These are phyloP conservation scores for Exobasidium rhododendri DNA, from an alignment of 1,284 basidiomycete species.

Conservation along the genomic window DNA sequence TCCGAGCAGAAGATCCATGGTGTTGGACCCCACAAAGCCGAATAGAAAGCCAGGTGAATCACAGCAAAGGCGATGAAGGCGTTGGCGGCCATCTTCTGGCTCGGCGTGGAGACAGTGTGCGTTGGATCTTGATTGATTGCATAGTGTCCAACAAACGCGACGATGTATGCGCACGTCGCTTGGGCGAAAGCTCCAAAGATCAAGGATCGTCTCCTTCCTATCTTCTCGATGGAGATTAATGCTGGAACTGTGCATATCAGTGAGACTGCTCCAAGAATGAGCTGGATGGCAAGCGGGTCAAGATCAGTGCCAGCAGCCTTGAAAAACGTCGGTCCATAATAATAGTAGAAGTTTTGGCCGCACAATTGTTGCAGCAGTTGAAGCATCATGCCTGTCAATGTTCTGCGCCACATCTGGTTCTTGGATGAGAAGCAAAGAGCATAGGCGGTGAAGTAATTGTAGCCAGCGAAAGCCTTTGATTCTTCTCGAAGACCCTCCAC, in stretches of 20 bases:
- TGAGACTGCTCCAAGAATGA: conserved; percentile 55
- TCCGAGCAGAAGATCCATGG: conserved; percentile 68
- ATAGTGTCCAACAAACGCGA: conserved; percentile 56
- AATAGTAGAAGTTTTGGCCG: conserved; percentile 79
- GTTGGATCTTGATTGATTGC: conserved; percentile 61
- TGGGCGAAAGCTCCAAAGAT: conserved; percentile 56
- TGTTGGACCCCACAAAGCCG: conserved; percentile 69
- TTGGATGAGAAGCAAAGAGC: conserved; percentile 67
- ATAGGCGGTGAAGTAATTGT: conserved; percentile 64
- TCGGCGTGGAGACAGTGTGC: conserved; percentile 16
- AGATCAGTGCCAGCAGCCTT: conserved; percentile 68
- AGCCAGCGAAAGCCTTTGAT: conserved; percentile 62
- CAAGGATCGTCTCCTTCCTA: conserved; percentile 58
- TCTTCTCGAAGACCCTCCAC: conserved; percentile 63
- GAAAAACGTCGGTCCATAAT: conserved; percentile 71
- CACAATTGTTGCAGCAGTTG: conserved; percentile 70
- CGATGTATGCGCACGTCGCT: conserved; percentile 58
- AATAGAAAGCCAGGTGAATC: conserved; percentile 70
- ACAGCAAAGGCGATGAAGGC: conserved; percentile 72
- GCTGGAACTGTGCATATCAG: conserved; percentile 44
- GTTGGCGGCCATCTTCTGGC: conserved; percentile 60
- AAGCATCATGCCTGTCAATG: conserved; percentile 67
- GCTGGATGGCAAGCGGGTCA: conserved; percentile 63
- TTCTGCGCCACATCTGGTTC: conserved; percentile 68
- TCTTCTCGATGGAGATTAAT: conserved; percentile 50